A percentile compares a stretch with the other conserved stretches of the same genome.
Evolutionary conservation across 2,329 filamentous ascomycete species (phyloP).

Genomic region (Colletotrichum lentis): DNA sequence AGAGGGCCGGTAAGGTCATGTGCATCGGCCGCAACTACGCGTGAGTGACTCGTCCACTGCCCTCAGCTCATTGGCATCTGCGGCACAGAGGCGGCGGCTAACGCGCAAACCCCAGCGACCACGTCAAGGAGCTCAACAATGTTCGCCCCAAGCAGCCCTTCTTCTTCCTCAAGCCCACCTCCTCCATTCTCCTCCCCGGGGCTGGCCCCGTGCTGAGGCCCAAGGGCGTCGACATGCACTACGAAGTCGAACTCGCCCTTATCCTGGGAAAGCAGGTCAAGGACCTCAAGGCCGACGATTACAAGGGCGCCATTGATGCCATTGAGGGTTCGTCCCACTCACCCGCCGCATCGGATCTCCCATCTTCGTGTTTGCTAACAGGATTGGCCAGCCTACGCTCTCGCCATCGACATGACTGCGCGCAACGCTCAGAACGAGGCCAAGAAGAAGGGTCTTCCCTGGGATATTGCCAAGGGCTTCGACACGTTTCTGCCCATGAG

Average conservation of each 20-base stretch:
- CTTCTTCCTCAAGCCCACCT: conserved; percentile 97
- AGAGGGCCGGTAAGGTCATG: conserved; percentile 76
- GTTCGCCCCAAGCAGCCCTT: conserved; percentile 91
- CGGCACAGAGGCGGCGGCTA: conserved; percentile 39
- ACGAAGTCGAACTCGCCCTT: conserved; percentile 92
- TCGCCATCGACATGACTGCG: conserved; percentile 97
- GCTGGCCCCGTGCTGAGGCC: conserved; percentile 84
- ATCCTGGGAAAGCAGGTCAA: conserved; percentile 83
- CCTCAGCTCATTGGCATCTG: conserved; percentile 41
- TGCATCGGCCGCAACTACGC: conserved; percentile 98
- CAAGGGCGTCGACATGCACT: conserved; percentile 84
- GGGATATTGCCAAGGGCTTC: conserved; percentile 96
- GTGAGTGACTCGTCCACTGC: conserved; percentile 58
- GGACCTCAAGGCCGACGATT: conserved; percentile 78
- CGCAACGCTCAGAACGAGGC: conserved; percentile 96
- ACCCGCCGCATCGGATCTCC: not conserved
- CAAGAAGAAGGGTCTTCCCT: conserved; percentile 95
- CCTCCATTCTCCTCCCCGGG: conserved; percentile 81
- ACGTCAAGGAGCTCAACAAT: conserved; percentile 91
- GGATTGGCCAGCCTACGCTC: conserved; percentile 72
- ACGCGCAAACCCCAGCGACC: conserved; percentile 68
- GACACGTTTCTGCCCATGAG: conserved; percentile 95
- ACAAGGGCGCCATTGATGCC: conserved; percentile 78
- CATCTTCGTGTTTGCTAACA: conserved; percentile 20
- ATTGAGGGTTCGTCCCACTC: conserved; percentile 72